phyloP scores from a whole-genome alignment of 495 filamentous ascomycete species.

The Aspergillus mulundensis region DNA sequence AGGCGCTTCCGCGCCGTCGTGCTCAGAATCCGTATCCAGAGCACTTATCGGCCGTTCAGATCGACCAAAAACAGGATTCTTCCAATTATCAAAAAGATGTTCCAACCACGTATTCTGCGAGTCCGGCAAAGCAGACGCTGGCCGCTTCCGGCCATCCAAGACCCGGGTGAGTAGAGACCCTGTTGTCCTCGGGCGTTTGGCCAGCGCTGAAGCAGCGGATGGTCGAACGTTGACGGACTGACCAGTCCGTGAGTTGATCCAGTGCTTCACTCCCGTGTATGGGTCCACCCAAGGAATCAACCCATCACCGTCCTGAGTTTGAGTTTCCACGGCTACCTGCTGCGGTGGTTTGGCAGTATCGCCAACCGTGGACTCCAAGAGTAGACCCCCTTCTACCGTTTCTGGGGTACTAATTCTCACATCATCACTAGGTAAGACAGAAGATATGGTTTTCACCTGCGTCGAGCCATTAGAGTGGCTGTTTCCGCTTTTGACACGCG shows the following conservation, averaged over 20 bases:
- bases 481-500: constrained; percentile 60
- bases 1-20: not conserved
- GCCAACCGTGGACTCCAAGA: not conserved
- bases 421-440: not conserved
- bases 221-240: constrained; percentile 32
- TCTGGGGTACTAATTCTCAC: not conserved
- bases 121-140: constrained; percentile 14
- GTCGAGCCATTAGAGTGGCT: not conserved
- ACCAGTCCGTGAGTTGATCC: constrained; percentile 61
- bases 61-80: constrained; percentile 58
- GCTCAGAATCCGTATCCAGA: constrained; percentile 1
- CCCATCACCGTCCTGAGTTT: constrained; percentile 20
- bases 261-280: constrained; percentile 51
- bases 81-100: constrained; percentile 45
- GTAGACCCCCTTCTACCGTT: too few species aligned
- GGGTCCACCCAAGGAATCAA: constrained; percentile 67
- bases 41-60: constrained; percentile 45
- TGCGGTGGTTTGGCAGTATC: not conserved
- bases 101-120: constrained; percentile 32
- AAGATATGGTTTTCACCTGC: not conserved
- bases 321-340: not conserved
- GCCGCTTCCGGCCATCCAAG: constrained; percentile 7
- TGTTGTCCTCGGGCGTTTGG: constrained; percentile 21
- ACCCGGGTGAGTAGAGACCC: constrained; percentile 11
- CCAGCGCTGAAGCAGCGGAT: not conserved